Evolutionary conservation across 371 early-diverging fungal species (phyloP), one percentile per base, ranked within the genome.

Genomic region (Mortierella sp.): DNA sequence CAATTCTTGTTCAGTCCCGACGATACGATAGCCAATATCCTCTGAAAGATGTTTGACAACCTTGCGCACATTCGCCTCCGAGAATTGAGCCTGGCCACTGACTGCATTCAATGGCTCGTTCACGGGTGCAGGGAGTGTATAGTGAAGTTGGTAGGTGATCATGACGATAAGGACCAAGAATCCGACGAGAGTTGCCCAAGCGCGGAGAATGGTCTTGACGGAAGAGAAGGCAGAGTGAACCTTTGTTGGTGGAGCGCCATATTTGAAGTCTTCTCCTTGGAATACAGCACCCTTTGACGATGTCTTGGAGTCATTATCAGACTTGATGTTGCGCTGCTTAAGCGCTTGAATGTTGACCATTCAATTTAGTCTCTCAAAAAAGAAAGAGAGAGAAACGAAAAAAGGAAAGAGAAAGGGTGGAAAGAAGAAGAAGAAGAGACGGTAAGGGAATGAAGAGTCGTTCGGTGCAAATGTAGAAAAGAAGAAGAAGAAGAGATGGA

Each of bases 1-100:
- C 38, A 65, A 61, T 28, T 58, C 63, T 45, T 76, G 57, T 9
- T 62, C 72, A 28, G 74, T 66, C n/a, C 67, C 65, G 21, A 67
- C 72, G 73, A 85, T 84, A 76, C 90, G 86, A 58, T 88, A 89
- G 22, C 92, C 90, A 63, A 90, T 83, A 4, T 88, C 86, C 22
- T 86, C 83, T 38, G 88, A 84, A 36, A 91, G 74, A 63, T 88
- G 86, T 13, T 87, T 74, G 10, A 89, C 87, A 11, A 86, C 84
- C 40, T 83, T 72, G 48, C 88, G 83, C 13, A 88, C 89, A 68
- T 88, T 90, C 45, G 84, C 73, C 67, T 91, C 91, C 16, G 90
- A 91, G 67, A 91, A 91, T 63, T 83, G 86, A 10, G 75, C 63
- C 40, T 75, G 63, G 8, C 87, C 84, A 7, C 85, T 85, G 2